Evolutionary conservation across 192 early-diverging fungal species (phyloP).

Genomic region (Phycomyces nitens): DNA sequence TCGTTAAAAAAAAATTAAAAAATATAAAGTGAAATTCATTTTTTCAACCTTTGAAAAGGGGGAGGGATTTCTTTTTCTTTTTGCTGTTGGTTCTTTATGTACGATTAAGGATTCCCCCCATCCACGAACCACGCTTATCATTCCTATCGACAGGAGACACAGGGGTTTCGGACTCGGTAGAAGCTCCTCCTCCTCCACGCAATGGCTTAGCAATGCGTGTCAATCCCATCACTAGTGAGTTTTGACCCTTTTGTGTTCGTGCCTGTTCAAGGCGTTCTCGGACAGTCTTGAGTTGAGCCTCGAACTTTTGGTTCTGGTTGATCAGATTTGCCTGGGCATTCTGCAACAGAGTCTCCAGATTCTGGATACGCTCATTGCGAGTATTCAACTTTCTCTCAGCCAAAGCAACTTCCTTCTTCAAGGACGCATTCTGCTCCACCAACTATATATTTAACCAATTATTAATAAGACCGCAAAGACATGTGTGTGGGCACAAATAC

Average conservation of each 20-base stretch:
- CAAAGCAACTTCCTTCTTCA: slow-evolving; percentile 92
- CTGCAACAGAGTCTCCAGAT: slow-evolving; percentile 78
- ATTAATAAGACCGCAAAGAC: neutral
- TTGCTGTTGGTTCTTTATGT: neutral
- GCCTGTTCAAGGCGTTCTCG: slow-evolving; percentile 80
- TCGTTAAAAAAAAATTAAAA: neutral
- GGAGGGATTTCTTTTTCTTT: too few relatives aligned
- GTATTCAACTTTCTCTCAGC: slow-evolving; percentile 89
- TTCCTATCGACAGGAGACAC: slow-evolving; percentile 28
- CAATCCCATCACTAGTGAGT: slow-evolving; percentile 35
- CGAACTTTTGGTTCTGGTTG: slow-evolving; percentile 76
- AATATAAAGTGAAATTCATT: neutral
- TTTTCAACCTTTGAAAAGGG: too few relatives aligned
- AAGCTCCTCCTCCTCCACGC: slow-evolving; percentile 61
- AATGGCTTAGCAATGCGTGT: slow-evolving; percentile 85
- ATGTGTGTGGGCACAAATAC: neutral
- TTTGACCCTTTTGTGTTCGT: slow-evolving; percentile 44
- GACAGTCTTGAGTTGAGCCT: slow-evolving; percentile 75
- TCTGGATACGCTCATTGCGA: slow-evolving; percentile 91
- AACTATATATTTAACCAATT: slow-evolving; percentile 47
- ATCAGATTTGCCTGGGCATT: slow-evolving; percentile 83
- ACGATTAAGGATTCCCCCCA: neutral
- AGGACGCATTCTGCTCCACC: slow-evolving; percentile 91
- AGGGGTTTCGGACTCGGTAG: slow-evolving; percentile 14
- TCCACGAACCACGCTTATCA: slow-evolving; percentile 37